Percentiles rank a stretch among this genome's conserved stretches.
phyloP scores from a whole-genome alignment of 768 basidiomycete species.

The Floccularia luteovirens region DNA sequence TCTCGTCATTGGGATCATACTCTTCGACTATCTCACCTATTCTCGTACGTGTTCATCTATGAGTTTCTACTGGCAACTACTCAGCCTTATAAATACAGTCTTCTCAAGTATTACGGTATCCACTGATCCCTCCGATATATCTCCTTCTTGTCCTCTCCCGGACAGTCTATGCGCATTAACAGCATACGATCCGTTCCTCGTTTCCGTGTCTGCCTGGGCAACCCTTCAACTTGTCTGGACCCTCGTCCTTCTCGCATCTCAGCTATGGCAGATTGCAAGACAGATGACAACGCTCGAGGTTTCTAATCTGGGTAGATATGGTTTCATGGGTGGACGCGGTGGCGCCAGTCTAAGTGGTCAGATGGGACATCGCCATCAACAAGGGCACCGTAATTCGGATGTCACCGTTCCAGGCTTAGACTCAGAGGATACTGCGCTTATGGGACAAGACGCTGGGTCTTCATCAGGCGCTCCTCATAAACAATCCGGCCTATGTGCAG shows the following conservation, averaged over 20 bases:
- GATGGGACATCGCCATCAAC: slow-evolving; percentile 70
- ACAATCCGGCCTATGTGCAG: slow-evolving; percentile 34
- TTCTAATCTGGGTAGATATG: slow-evolving; percentile 89
- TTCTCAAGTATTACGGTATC: slow-evolving; percentile 40
- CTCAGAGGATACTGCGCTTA: slow-evolving; percentile 36
- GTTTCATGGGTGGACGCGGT: slow-evolving; percentile 93
- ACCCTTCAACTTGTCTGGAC: slow-evolving; percentile 97
- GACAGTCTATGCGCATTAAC: slow-evolving; percentile 62
- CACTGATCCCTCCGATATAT: slow-evolving; percentile 29
- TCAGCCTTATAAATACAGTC: slow-evolving; percentile 26
- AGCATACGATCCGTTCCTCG: slow-evolving; percentile 73
- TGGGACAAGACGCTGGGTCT: slow-evolving; percentile 15
- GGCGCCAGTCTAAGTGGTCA: slow-evolving; percentile 60
- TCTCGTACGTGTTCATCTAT: slow-evolving; percentile 51
- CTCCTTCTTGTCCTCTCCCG: slow-evolving; percentile 64
- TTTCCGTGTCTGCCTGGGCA: slow-evolving; percentile 77
- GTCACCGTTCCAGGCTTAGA: slow-evolving; percentile 36
- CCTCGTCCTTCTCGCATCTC: slow-evolving; percentile 72
- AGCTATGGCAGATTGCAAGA: slow-evolving; percentile 86
- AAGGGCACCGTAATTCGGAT: slow-evolving; percentile 12
- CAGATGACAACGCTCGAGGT: slow-evolving; percentile 98
- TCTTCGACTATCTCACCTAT: slow-evolving; percentile 82
- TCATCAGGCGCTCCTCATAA: slow-evolving; percentile 34
- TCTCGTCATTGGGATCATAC: slow-evolving; percentile 70
- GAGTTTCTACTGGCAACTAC: slow-evolving; percentile 1